Base-by-base conservation (phyloP, 192 early-diverging fungal genomes). In the Powellomyces hirtus region DNA sequence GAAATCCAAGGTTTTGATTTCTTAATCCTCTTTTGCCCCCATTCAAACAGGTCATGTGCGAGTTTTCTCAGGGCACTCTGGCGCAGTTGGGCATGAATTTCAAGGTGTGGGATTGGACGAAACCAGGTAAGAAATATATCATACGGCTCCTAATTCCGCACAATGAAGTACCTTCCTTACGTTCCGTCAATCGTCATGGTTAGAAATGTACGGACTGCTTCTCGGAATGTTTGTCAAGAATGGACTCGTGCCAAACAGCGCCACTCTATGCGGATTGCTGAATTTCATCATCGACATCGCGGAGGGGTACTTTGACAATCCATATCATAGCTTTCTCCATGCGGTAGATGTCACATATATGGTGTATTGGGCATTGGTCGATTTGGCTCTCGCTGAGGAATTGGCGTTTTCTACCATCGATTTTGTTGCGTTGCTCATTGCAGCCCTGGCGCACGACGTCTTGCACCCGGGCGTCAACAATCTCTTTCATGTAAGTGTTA, bases 281-380 rank as follows among this genome's bases (percentile, higher is more conserved):
- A 89, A 93, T 55, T 95, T 97, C 67, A 79, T 91, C 37, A 81
- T 92, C 34, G 93, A 94, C 59, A 86, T 97, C 34, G 89, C 90
- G 62, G 61, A 80, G 44, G 90, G 90, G 31, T 97, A 97, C 71
- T 75, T 82, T n/a, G 74, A 83, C n/a, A 92, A 91, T 55, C 91
- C 90, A 4, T 97, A 97, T 59, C 94, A 97, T 72, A 92, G 90
- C 10, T 97, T 94, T 71, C 89, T 89, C 72, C 94, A 97, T 66
- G 93, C 93, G 14, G 84, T 91, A 1, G 94, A 97, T 79, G 94
- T 97, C 0, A 88, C 89, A 1, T 84, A 87, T 42, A 89, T 94
- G 62, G 80, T 95, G 6, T 92, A 88, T 74, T 90, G 89, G 57
- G 86, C 92, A 68, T 75, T 96, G 5, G 75, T 71, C 26, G 84